Percentiles rank a stretch among this genome's conserved stretches.
phyloP scores from a whole-genome alignment of 2,329 filamentous ascomycete species.

The Xylaria multiplex region DNA sequence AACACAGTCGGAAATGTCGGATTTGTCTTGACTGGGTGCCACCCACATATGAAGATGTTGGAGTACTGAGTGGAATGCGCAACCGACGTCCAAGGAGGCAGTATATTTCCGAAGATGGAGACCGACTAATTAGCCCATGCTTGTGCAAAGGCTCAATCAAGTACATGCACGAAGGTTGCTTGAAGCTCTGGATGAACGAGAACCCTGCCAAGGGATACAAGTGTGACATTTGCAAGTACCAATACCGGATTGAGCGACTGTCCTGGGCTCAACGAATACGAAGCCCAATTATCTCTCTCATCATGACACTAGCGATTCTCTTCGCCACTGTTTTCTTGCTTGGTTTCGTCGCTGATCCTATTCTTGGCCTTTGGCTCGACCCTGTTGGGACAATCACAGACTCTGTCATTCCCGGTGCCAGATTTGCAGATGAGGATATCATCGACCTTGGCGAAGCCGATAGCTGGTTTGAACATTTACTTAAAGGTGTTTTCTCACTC shows the following conservation, averaged over 20 bases:
- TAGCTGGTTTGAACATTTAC: constrained; percentile 83
- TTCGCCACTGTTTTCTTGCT: constrained; percentile 79
- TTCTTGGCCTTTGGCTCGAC: constrained; percentile 88
- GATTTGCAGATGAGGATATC: constrained; percentile 53
- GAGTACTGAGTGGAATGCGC: constrained; percentile 46
- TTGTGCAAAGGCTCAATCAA: constrained; percentile 92
- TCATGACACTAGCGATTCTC: constrained; percentile 78
- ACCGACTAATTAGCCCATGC: constrained; percentile 83
- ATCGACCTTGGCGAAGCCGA: constrained; percentile 60
- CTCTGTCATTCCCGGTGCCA: constrained; percentile 57
- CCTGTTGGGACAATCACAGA: constrained; percentile 71
- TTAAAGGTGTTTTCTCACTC: constrained; percentile 90
- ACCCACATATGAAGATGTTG: constrained; percentile 55
- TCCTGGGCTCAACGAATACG: constrained; percentile 77
- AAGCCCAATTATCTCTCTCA: constrained; percentile 72
- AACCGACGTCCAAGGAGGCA: constrained; percentile 41
- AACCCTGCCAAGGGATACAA: constrained; percentile 83
- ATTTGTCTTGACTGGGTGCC: constrained; percentile 82
- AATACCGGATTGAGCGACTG: constrained; percentile 81
- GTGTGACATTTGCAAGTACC: constrained; percentile 88
- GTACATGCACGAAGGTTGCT: constrained; percentile 93
- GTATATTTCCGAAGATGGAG: constrained; percentile 45
- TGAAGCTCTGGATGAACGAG: constrained; percentile 82
- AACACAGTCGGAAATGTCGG: constrained; percentile 69
- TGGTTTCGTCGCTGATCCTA: constrained; percentile 91